A percentile compares a stretch with the other conserved stretches of the same genome.
Conservation (phyloP, 345 rosid genomes). For the Clausena lansium region DNA sequence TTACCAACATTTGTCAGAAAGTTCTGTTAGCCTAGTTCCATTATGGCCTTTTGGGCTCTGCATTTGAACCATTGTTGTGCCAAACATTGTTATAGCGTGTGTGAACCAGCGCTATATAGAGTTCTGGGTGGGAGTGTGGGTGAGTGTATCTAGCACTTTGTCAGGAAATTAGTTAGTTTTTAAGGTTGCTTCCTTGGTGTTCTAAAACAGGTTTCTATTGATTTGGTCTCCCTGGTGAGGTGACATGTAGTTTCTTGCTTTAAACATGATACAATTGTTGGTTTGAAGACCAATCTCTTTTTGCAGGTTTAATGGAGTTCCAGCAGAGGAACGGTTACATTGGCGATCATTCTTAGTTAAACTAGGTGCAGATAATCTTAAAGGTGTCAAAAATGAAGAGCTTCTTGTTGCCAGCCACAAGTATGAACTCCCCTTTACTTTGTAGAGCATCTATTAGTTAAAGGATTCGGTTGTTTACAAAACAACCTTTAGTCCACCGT, state of each 20-base stretch:
- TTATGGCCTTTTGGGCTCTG: not conserved
- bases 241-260: not conserved
- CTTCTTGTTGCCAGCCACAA: constrained; percentile 96
- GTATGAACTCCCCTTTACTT: constrained; percentile 32
- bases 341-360: constrained; percentile 95
- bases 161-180: not conserved
- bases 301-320: constrained; percentile 89
- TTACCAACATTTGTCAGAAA: not conserved
- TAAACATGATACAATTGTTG: constrained; percentile 1
- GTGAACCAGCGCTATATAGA: not conserved
- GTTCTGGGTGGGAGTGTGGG: not conserved
- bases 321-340: constrained; percentile 88
- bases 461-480: not conserved
- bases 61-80: not conserved
- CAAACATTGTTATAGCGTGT: not conserved
- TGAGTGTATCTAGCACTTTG: not conserved
- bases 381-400: constrained; percentile 88
- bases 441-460: constrained; percentile 1
- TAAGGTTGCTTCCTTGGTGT: not conserved
- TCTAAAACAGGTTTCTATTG: not conserved
- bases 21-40: not conserved
- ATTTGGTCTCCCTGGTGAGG: not conserved
- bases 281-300: not conserved
- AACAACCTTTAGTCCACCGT: not conserved
- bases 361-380: constrained; percentile 89